Percentiles rank a stretch among this genome's conserved stretches.
phyloP scores from a whole-genome alignment of 2,329 filamentous ascomycete species.

The Stagonosporopsis vannaccii region DNA sequence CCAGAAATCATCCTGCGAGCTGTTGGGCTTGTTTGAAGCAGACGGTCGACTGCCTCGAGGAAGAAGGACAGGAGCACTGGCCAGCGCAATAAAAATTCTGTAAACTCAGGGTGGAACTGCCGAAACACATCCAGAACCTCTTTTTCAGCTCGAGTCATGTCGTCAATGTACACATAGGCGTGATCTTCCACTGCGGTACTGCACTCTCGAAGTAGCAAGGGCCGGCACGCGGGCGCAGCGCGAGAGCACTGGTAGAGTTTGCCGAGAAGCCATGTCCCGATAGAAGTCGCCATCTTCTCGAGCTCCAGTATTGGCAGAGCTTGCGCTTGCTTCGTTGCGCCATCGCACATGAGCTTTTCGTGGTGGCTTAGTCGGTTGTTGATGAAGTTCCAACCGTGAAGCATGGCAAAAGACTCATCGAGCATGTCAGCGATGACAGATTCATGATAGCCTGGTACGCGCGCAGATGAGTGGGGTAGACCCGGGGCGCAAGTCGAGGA shows the following conservation, averaged over 20 bases:
- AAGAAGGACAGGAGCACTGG: background rate
- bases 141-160: background rate
- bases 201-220: background rate
- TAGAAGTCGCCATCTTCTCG: background rate
- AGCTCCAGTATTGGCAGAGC: background rate
- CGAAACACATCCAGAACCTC: background rate
- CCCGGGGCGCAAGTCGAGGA: background rate
- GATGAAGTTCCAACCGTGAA: background rate
- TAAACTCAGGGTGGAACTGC: background rate
- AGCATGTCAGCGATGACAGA: background rate
- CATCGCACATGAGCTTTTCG: background rate
- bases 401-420: background rate
- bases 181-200: background rate
- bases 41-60: background rate
- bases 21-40: background rate
- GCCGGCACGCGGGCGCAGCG: background rate
- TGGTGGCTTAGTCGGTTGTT: background rate
- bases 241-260: background rate
- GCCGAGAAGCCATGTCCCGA: background rate
- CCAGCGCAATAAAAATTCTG: background rate
- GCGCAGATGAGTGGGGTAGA: background rate
- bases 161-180: background rate
- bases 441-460: background rate
- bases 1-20: constrained; percentile 1
- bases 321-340: background rate